These are phyloP conservation scores for Calonectria ilicicola DNA, from an alignment of 2,329 filamentous ascomycete species.

Conservation along the genomic window DNA sequence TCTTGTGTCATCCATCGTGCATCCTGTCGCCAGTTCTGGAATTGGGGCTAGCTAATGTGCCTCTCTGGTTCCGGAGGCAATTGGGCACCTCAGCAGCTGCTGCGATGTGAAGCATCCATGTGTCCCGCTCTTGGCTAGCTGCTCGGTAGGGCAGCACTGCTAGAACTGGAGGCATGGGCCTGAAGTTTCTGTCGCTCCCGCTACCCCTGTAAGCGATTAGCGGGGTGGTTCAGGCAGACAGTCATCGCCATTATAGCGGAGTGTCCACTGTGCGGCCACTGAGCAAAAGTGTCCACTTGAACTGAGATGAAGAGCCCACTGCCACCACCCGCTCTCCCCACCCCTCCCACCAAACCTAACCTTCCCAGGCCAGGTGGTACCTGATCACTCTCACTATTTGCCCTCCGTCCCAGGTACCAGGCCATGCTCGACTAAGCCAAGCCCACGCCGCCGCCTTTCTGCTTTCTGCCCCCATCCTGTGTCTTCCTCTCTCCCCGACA, in stretches of 20 bases:
- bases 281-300: slow-evolving; percentile 1
- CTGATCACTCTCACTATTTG: slow-evolving; percentile 1
- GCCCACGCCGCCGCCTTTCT: slow-evolving; percentile 13
- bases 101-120: slow-evolving; percentile 9
- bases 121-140: not conserved
- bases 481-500: slow-evolving; percentile 41
- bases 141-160: slow-evolving; percentile 4
- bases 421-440: slow-evolving; percentile 10
- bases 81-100: not conserved
- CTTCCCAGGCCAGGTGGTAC: slow-evolving; percentile 2
- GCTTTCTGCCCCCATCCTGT: slow-evolving; percentile 33
- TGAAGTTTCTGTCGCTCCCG: slow-evolving; percentile 11
- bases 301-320: slow-evolving; percentile 17
- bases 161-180: not conserved
- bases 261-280: slow-evolving; percentile 6
- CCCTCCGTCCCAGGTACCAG: not conserved
- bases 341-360: slow-evolving; percentile 6
- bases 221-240: not conserved
- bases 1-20: not conserved
- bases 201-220: not conserved
- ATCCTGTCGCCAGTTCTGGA: not conserved
- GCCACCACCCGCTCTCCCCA: slow-evolving; percentile 14
- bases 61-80: not conserved
- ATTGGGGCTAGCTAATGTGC: slow-evolving; percentile 13
- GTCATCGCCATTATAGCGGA: not conserved